Conservation (phyloP, 2,329 filamentous ascomycete genomes). For the Chalara sp. region DNA sequence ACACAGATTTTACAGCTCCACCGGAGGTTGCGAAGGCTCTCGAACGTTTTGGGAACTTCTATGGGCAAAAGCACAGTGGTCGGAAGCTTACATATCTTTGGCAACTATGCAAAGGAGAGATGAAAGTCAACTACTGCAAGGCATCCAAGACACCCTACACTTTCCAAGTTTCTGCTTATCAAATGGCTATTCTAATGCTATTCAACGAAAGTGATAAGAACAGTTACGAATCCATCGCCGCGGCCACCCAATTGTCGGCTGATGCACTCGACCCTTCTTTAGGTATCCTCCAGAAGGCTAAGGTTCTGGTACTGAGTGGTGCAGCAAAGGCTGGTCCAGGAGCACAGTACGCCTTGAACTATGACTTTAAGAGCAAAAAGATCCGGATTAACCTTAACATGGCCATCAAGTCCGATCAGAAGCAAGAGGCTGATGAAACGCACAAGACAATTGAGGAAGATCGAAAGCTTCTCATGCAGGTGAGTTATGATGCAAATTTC, state of each 20-base stretch:
- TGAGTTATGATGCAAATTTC: slow-evolving; percentile 39
- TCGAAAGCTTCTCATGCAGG: slow-evolving; percentile 91
- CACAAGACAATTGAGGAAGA: slow-evolving; percentile 99
- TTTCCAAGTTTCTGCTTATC: slow-evolving; percentile 95
- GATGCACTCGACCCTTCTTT: slow-evolving; percentile 86
- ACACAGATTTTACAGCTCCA: slow-evolving; percentile 83
- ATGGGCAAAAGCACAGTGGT: slow-evolving; percentile 93
- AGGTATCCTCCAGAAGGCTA: slow-evolving; percentile 84
- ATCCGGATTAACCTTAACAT: slow-evolving; percentile 95
- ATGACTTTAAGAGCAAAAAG: slow-evolving; percentile 98
- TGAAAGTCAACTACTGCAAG: slow-evolving; percentile 90
- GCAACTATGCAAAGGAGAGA: slow-evolving; percentile 96
- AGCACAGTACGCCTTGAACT: slow-evolving; percentile 78
- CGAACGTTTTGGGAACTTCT: slow-evolving; percentile 84
- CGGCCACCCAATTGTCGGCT: slow-evolving; percentile 69
- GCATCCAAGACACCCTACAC: slow-evolving; percentile 86
- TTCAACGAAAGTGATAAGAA: slow-evolving; percentile 90
- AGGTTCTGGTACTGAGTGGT: slow-evolving; percentile 71
- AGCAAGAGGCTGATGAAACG: slow-evolving; percentile 92
- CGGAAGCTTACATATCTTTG: slow-evolving; percentile 97
- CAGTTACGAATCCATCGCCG: slow-evolving; percentile 80
- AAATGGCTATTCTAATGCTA: slow-evolving; percentile 91
- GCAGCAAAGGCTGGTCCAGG: slow-evolving; percentile 66
- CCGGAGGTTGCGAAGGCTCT: slow-evolving; percentile 79
- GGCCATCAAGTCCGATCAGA: slow-evolving; percentile 88